Conservation (phyloP, 2,329 filamentous ascomycete genomes). For the Phialophora tarda region DNA sequence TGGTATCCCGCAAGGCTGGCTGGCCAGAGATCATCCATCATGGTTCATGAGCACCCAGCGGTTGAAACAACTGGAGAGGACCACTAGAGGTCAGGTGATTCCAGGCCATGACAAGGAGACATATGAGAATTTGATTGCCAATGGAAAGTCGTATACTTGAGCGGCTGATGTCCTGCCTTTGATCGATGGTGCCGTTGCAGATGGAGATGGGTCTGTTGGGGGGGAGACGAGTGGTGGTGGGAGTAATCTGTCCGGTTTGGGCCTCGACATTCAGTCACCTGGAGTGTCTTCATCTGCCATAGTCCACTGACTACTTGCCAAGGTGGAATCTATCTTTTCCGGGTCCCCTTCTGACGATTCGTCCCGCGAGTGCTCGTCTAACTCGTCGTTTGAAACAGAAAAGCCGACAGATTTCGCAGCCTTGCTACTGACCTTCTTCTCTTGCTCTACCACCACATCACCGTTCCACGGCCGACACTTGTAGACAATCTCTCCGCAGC, state of each 20-base stretch:
- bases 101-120: slow-evolving; percentile 39
- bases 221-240: neutral
- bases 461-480: slow-evolving; percentile 91
- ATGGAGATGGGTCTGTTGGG: neutral
- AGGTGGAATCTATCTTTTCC: slow-evolving; percentile 24
- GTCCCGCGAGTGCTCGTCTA: slow-evolving; percentile 6
- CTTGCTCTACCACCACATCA: slow-evolving; percentile 69
- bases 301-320: slow-evolving; percentile 32
- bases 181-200: neutral
- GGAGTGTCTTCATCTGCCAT: slow-evolving; percentile 27
- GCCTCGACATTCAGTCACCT: slow-evolving; percentile 7
- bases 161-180: neutral
- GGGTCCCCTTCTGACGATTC: slow-evolving; percentile 8
- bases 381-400: slow-evolving; percentile 38
- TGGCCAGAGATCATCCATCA: slow-evolving; percentile 38
- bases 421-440: slow-evolving; percentile 53
- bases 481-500: slow-evolving; percentile 82
- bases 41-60: slow-evolving; percentile 39
- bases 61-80: slow-evolving; percentile 38
- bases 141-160: slow-evolving; percentile 33
- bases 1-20: slow-evolving; percentile 39
- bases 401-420: slow-evolving; percentile 62
- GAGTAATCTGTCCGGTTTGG: neutral
- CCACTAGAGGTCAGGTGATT: slow-evolving; percentile 34
- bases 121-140: slow-evolving; percentile 32